phyloP scores from a whole-genome alignment of 2,329 filamentous ascomycete genomes.

The Ceratocystis variospora region DNA sequence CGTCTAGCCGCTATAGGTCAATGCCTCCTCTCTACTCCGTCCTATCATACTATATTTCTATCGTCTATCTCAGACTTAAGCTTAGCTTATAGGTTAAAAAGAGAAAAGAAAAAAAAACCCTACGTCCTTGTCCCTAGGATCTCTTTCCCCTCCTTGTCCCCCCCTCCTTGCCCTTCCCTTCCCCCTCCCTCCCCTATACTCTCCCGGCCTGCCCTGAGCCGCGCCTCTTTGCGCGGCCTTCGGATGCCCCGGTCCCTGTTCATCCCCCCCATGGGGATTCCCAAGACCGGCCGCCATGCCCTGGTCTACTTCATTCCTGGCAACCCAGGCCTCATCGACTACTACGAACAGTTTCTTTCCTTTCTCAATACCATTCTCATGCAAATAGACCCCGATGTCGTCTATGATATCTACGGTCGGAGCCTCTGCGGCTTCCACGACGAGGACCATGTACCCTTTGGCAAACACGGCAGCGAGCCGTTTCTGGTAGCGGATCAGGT shows the following conservation, averaged over 20 bases:
- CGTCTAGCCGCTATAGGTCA: background rate
- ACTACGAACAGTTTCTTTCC: slow-evolving; percentile 55
- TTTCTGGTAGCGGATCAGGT: slow-evolving; percentile 43
- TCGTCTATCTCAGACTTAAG: background rate
- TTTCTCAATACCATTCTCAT: slow-evolving; percentile 42
- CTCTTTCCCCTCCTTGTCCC: background rate
- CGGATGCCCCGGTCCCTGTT: slow-evolving; percentile 14
- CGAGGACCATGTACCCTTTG: slow-evolving; percentile 36
- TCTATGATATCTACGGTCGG: slow-evolving; percentile 44
- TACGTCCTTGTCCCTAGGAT: background rate
- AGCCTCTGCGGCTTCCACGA: slow-evolving; percentile 47
- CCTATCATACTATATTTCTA: background rate
- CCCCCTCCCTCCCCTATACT: background rate
- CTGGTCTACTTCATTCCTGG: slow-evolving; percentile 63
- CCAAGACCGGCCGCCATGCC: slow-evolving; percentile 24
- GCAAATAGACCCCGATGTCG: slow-evolving; percentile 27
- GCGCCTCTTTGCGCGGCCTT: slow-evolving; percentile 17
- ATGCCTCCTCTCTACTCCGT: background rate
- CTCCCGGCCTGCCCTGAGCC: slow-evolving; percentile 10
- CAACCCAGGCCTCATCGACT: slow-evolving; percentile 62
- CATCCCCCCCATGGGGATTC: slow-evolving; percentile 24
- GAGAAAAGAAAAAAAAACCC: background rate
- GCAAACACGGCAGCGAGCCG: slow-evolving; percentile 29
- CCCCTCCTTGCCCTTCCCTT: background rate
- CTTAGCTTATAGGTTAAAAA: no score